Percentiles rank a stretch among this genome's conserved stretches.
These are phyloP conservation scores for Populus tremula DNA, from an alignment of 345 rosid species.

Conservation along the genomic window DNA sequence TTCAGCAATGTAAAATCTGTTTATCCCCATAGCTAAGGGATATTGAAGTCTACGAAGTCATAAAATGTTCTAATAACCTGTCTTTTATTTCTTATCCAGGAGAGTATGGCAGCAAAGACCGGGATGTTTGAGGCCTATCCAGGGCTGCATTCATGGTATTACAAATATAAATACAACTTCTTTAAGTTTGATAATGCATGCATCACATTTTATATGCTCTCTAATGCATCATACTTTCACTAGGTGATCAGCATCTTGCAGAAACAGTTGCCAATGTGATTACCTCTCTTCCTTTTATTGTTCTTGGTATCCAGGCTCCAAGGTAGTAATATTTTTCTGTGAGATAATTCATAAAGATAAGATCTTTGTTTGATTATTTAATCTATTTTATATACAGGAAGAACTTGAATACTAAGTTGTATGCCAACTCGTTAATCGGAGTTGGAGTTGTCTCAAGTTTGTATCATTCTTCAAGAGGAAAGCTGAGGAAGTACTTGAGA, in stretches of 20 bases:
- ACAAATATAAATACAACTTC: neutral
- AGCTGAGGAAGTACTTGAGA: constrained; percentile 66
- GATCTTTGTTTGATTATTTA: constrained; percentile 6
- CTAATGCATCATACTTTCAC: constrained; percentile 14
- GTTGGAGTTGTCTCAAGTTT: constrained; percentile 85
- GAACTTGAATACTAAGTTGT: constrained; percentile 60
- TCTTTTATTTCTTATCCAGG: constrained; percentile 38
- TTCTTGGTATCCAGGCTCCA: constrained; percentile 83
- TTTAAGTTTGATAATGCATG: neutral
- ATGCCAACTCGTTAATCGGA: constrained; percentile 92
- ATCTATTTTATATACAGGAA: constrained; percentile 44
- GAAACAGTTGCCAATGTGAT: constrained; percentile 79
- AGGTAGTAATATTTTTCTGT: constrained; percentile 46
- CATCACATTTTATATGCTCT: neutral
- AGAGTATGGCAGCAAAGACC: constrained; percentile 95
- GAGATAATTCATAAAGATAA: neutral
- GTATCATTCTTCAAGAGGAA: constrained; percentile 90
- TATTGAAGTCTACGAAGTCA: neutral
- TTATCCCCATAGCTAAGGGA: neutral
- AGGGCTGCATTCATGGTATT: constrained; percentile 56
- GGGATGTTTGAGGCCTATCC: constrained; percentile 76
- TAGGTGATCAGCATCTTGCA: constrained; percentile 64
- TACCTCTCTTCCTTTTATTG: constrained; percentile 89
- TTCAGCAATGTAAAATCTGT: neutral
- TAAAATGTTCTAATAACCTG: neutral